Percentiles rank a stretch among this genome's conserved stretches.
Conservation (phyloP, 495 filamentous ascomycete genomes). For the Trichoderma erinaceum region DNA sequence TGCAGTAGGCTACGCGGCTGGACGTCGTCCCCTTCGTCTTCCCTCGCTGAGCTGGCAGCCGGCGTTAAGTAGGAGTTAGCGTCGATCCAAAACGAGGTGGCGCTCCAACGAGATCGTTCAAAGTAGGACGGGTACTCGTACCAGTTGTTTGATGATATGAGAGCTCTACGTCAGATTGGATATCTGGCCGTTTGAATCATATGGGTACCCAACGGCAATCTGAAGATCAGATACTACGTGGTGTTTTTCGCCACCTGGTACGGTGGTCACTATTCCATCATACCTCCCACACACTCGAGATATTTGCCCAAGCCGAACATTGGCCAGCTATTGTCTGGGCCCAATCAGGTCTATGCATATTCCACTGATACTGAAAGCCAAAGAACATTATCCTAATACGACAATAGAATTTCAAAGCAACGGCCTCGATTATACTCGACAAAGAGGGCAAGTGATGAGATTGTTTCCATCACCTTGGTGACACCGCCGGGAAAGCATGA, state of each 20-base stretch:
- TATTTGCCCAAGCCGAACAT: background rate
- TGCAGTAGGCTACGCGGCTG: background rate
- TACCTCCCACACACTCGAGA: background rate
- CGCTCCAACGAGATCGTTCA: background rate
- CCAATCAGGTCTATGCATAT: background rate
- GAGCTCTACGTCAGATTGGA: no score
- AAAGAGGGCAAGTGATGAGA: background rate
- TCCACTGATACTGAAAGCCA: background rate
- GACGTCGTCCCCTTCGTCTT: no score
- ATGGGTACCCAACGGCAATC: background rate
- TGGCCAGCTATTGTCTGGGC: background rate
- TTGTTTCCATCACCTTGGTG: background rate
- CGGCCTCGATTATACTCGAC: background rate
- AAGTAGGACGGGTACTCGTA: background rate
- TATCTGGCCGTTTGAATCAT: background rate
- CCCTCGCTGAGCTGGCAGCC: background rate
- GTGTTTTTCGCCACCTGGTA: background rate
- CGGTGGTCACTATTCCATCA: background rate
- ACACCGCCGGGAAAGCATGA: background rate
- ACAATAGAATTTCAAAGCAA: background rate
- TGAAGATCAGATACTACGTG: background rate
- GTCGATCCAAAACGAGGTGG: background rate
- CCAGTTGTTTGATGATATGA: background rate
- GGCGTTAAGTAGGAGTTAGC: background rate
- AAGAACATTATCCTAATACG: background rate